Evolutionary conservation across 768 basidiomycete genomes (phyloP).

Genomic region (Lactarius pseudohatsudake): DNA sequence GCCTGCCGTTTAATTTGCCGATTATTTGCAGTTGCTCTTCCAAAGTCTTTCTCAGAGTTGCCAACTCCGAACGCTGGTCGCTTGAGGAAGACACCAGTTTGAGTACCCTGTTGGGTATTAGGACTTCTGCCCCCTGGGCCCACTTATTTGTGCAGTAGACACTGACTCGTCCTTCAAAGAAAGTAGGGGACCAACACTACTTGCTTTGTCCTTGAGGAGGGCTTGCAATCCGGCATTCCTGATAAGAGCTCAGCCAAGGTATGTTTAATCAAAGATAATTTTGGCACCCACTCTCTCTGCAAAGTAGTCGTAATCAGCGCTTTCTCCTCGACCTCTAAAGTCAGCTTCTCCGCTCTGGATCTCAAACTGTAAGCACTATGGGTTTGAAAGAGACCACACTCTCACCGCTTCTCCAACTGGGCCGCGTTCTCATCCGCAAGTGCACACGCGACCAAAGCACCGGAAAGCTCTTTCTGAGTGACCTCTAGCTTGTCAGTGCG

Average conservation of each 20-base stretch:
- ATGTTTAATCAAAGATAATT: neutral
- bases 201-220: constrained; percentile 22
- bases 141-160: neutral
- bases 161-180: constrained; percentile 28
- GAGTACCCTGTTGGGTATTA: constrained; percentile 12
- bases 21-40: constrained; percentile 22
- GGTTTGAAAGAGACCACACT: neutral
- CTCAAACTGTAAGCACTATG: neutral
- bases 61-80: constrained; percentile 20
- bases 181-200: constrained; percentile 6
- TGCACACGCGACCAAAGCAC: constrained; percentile 13
- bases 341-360: constrained; percentile 15
- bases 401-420: constrained; percentile 18
- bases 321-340: constrained; percentile 17
- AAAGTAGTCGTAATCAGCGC: constrained; percentile 1
- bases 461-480: constrained; percentile 24
- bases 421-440: constrained; percentile 9
- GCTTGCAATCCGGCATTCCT: constrained; percentile 26
- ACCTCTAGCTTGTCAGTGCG: constrained; percentile 22
- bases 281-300: constrained; percentile 20
- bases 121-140: neutral
- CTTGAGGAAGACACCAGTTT: constrained; percentile 19
- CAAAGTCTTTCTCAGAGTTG: constrained; percentile 14
- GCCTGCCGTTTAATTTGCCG: constrained; percentile 22
- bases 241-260: neutral